A percentile compares a stretch with the other conserved stretches of the same genome.
Evolutionary conservation across 2,329 filamentous ascomycete genomes (phyloP).

Genomic region (Aspergillus eucalypticola): DNA sequence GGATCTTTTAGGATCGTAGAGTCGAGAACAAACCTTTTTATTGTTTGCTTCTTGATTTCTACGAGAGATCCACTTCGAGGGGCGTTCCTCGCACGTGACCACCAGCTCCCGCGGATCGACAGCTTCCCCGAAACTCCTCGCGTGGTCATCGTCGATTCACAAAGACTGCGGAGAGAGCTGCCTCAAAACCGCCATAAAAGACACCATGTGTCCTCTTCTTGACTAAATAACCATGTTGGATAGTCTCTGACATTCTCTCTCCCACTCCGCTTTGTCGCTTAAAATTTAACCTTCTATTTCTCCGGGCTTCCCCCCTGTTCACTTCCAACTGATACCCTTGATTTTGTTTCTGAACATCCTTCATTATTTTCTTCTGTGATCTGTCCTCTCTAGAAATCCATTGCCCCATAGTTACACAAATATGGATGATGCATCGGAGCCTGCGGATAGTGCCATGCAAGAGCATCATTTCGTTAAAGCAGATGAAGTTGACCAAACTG

Average conservation of each 20-base stretch:
- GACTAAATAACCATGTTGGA: conserved; percentile 14
- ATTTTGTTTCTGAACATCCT: neutral
- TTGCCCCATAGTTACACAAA: neutral
- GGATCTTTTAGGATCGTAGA: too few species aligned
- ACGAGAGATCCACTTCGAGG: neutral
- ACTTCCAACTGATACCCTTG: conserved; percentile 3
- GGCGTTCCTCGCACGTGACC: conserved; percentile 18
- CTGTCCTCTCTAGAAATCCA: neutral
- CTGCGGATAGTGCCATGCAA: conserved; percentile 26
- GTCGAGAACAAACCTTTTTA: too few species aligned
- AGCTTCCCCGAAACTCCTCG: conserved; percentile 4
- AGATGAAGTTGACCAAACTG: conserved; percentile 52
- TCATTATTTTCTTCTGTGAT: neutral
- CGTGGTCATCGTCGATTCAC: conserved; percentile 8
- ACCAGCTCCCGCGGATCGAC: conserved; percentile 14
- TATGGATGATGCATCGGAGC: conserved; percentile 31
- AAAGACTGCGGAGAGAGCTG: conserved; percentile 14
- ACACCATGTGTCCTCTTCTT: conserved; percentile 14
- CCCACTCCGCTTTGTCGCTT: neutral
- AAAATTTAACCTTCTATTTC: neutral
- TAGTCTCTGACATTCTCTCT: neutral
- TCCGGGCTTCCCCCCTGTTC: neutral
- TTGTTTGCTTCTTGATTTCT: too few species aligned
- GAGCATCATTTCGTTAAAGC: conserved; percentile 49
- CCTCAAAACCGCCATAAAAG: conserved; percentile 5